Evolutionary conservation across 768 basidiomycete genomes (phyloP).

Genomic region (Suillus brevipes): DNA sequence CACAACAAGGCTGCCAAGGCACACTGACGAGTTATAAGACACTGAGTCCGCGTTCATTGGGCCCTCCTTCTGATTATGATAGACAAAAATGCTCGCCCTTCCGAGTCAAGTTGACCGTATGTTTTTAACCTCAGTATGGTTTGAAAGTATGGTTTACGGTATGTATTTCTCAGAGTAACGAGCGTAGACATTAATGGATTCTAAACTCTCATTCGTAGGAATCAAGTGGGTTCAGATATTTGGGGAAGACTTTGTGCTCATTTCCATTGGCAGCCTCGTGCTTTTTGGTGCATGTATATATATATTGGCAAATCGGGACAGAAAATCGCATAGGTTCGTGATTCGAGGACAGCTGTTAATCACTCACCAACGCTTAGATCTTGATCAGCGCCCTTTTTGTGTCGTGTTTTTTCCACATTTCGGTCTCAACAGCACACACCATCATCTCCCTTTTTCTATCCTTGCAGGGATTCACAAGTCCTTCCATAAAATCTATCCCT

Average conservation of each 20-base stretch:
- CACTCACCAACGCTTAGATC: background rate
- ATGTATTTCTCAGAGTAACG: background rate
- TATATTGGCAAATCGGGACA: background rate
- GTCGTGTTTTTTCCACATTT: conserved; percentile 11
- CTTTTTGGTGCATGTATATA: conserved; percentile 10
- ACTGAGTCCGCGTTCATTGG: background rate
- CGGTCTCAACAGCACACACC: conserved; percentile 6
- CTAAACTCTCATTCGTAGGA: background rate
- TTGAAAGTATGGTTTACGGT: conserved; percentile 8
- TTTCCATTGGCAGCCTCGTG: conserved; percentile 7
- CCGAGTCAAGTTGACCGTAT: background rate
- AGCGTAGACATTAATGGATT: background rate
- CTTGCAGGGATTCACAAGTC: background rate
- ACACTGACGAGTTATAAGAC: background rate
- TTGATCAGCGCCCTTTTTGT: conserved; percentile 1
- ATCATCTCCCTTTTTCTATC: conserved; percentile 5
- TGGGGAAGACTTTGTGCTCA: background rate
- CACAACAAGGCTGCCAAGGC: conserved; percentile 1
- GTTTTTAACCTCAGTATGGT: conserved; percentile 8
- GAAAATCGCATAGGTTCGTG: conserved; percentile 4
- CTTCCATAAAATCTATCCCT: background rate
- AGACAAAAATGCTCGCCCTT: background rate
- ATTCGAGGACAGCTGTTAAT: background rate
- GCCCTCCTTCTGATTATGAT: background rate
- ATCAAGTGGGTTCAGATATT: conserved; percentile 6